phyloP scores from a whole-genome alignment of 2,329 filamentous ascomycete species.

The Fusarium nematophilum region DNA sequence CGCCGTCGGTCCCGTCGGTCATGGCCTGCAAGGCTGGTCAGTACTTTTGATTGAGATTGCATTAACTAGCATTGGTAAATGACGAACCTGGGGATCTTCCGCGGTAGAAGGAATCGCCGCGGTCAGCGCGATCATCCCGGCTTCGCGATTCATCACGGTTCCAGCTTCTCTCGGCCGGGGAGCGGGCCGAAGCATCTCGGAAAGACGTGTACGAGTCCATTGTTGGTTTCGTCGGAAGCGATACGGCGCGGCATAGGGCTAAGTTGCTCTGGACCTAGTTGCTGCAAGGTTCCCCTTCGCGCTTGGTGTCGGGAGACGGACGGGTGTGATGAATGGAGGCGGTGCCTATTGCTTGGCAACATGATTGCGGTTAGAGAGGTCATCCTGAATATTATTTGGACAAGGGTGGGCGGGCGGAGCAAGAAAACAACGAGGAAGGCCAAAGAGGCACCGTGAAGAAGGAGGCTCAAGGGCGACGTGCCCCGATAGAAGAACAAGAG shows the following conservation, averaged over 20 bases:
- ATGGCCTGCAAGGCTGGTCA: slow-evolving; percentile 54
- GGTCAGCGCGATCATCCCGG: slow-evolving; percentile 58
- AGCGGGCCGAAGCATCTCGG: slow-evolving; percentile 63
- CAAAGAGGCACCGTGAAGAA: slow-evolving; percentile 45
- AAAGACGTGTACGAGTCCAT: slow-evolving; percentile 69
- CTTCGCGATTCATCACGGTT: slow-evolving; percentile 63
- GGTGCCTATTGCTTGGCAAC: slow-evolving; percentile 62
- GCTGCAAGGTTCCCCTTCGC: slow-evolving; percentile 8
- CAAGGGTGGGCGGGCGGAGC: slow-evolving; percentile 38
- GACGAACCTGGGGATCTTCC: slow-evolving; percentile 77
- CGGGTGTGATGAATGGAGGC: slow-evolving; percentile 42
- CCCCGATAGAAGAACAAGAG: slow-evolving; percentile 25
- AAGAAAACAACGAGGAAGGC: slow-evolving; percentile 41
- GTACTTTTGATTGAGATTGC: neutral
- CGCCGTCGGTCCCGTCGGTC: slow-evolving; percentile 71
- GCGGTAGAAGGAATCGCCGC: slow-evolving; percentile 71
- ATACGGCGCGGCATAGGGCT: slow-evolving; percentile 31
- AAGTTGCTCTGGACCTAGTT: slow-evolving; percentile 3
- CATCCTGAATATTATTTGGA: slow-evolving; percentile 53
- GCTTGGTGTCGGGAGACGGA: slow-evolving; percentile 29
- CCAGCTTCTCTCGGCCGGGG: slow-evolving; percentile 65
- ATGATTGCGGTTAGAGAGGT: slow-evolving; percentile 68
- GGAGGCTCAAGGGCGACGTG: slow-evolving; percentile 19
- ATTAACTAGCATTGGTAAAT: neutral
- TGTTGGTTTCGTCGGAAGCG: slow-evolving; percentile 23